phyloP scores from a whole-genome alignment of 352 stramenopile genomes.

The Phytophthora nicotianae region DNA sequence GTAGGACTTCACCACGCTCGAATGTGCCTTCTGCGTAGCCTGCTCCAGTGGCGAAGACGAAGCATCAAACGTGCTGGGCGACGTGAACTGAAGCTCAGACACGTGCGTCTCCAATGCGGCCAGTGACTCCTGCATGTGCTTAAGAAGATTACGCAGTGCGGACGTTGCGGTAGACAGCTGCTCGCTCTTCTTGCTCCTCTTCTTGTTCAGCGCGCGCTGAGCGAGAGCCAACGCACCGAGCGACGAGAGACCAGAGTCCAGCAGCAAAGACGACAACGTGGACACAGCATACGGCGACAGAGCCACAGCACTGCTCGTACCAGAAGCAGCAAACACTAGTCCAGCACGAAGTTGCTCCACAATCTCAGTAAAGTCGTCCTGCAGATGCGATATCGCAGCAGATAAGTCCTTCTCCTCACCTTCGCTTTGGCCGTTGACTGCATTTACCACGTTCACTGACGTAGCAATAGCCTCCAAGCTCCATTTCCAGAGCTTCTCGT shows the following conservation, averaged over 20 bases:
- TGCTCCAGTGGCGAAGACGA: conserved; percentile 7
- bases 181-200: conserved; percentile 76
- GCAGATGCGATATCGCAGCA: conserved; percentile 26
- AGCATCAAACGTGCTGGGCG: conserved; percentile 2
- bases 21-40: conserved; percentile 35
- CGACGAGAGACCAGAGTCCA: conserved; percentile 65
- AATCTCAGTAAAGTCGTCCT: conserved; percentile 38
- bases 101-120: conserved; percentile 45
- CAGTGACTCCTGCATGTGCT: conserved; percentile 64
- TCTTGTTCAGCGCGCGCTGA: conserved; percentile 54
- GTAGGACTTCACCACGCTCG: conserved; percentile 53
- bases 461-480: conserved; percentile 33
- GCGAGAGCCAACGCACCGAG: conserved; percentile 51
- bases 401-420: conserved; percentile 21
- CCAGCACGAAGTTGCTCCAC: conserved; percentile 23
- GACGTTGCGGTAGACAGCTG: conserved; percentile 22
- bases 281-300: conserved; percentile 64
- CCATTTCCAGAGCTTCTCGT: conserved; percentile 64
- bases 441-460: conserved; percentile 21
- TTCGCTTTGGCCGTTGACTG: conserved; percentile 16
- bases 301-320: conserved; percentile 9
- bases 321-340: conserved; percentile 22
- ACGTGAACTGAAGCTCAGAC: conserved; percentile 32
- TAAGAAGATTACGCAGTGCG: conserved; percentile 60
- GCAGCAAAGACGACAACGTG: conserved; percentile 53